A percentile compares a stretch with the other conserved stretches of the same genome.
phyloP scores from a whole-genome alignment of 352 stramenopile genomes.

The Nothophytophthora sp. region DNA sequence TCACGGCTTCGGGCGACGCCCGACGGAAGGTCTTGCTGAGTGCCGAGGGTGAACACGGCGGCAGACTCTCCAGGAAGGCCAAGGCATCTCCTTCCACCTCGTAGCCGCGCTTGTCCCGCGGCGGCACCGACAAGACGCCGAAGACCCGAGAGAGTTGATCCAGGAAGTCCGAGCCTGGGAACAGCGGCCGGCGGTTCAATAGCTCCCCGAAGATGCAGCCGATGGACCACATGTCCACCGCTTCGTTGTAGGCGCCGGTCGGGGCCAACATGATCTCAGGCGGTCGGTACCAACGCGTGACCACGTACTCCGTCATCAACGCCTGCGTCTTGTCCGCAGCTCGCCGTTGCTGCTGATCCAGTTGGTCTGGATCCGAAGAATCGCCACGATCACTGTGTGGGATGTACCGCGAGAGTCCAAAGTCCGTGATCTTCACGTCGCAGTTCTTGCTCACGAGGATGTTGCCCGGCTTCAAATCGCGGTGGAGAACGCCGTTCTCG shows the following conservation, averaged over 20 bases:
- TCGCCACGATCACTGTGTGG: constrained; percentile 33
- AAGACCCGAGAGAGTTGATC: constrained; percentile 83
- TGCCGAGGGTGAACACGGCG: constrained; percentile 68
- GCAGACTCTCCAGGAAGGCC: constrained; percentile 74
- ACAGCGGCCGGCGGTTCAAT: constrained; percentile 75
- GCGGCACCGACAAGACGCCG: constrained; percentile 63
- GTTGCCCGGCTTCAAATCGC: constrained; percentile 84
- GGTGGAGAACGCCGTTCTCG: constrained; percentile 88
- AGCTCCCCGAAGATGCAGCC: constrained; percentile 95
- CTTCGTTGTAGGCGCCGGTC: constrained; percentile 74
- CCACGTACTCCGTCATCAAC: constrained; percentile 87
- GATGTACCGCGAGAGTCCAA: constrained; percentile 76
- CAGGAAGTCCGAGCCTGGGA: constrained; percentile 79
- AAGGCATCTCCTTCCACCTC: constrained; percentile 72
- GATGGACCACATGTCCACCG: constrained; percentile 88
- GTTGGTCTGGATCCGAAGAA: constrained; percentile 7
- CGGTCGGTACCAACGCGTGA: constrained; percentile 83
- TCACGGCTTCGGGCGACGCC: constrained; percentile 69
- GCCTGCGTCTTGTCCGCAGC: constrained; percentile 52
- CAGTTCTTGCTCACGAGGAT: constrained; percentile 88
- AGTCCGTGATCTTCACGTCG: constrained; percentile 87
- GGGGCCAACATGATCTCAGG: constrained; percentile 88
- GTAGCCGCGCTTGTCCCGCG: constrained; percentile 78
- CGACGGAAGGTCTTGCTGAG: constrained; percentile 70
- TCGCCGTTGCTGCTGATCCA: constrained; percentile 24